Evolutionary conservation across 169 alveolate genomes (phyloP).

Genomic region (Babesia ovata): DNA sequence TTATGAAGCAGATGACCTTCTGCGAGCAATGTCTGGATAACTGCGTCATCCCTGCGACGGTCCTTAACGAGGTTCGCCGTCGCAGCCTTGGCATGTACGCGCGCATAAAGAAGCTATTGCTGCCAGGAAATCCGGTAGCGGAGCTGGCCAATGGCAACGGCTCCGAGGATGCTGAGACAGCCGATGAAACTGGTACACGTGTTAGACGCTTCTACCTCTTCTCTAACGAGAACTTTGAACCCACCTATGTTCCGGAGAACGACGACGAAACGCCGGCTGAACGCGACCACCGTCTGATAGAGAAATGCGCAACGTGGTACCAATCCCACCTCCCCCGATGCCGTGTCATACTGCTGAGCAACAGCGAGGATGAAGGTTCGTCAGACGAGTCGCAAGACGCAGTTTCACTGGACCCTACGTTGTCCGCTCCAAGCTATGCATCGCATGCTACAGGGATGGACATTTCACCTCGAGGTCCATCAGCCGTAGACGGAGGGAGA

Average conservation of each 20-base stretch:
- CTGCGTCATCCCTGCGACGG: slow-evolving; percentile 68
- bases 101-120: slow-evolving; percentile 46
- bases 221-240: slow-evolving; percentile 56
- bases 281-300: slow-evolving; percentile 38
- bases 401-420: background rate
- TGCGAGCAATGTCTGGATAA: slow-evolving; percentile 52
- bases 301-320: slow-evolving; percentile 65
- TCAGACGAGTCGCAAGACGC: background rate
- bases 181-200: background rate
- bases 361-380: background rate
- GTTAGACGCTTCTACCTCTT: slow-evolving; percentile 40
- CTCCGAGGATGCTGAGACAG: background rate
- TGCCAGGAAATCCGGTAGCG: background rate
- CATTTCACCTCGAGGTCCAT: background rate
- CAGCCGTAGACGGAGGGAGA: background rate
- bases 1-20: slow-evolving; percentile 48
- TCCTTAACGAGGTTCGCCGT: slow-evolving; percentile 53
- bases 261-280: slow-evolving; percentile 23
- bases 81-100: slow-evolving; percentile 50
- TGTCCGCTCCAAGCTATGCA: background rate
- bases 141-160: background rate
- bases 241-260: slow-evolving; percentile 43
- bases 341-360: slow-evolving; percentile 16
- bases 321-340: slow-evolving; percentile 12
- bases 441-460: background rate